Base-by-base conservation (phyloP, 176 grass and related monocot genomes). In the Rhipidocladum racemiflorum region DNA sequence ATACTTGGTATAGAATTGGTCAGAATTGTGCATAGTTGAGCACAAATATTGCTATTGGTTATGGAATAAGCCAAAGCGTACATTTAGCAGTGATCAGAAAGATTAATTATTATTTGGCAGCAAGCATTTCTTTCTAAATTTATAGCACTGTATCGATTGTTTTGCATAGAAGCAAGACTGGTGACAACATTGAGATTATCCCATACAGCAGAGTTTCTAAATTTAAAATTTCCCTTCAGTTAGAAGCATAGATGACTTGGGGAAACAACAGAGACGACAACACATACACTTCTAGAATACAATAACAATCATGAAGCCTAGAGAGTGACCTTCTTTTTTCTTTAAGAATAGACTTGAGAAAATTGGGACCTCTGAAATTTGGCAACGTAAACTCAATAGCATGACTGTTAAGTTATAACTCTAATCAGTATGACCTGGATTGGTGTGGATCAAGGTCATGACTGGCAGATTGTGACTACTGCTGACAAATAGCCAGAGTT, bases 151-250 rank as follows among this genome's bases (percentile, higher is more conserved):
- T 12, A 81, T 46, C 7, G 8, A 46, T 36, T 54, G 4, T 81
- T 81, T 69, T 54, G 36, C 25, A 65, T 32, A 79, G 50, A 80
- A 85, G 67, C 39, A 69, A 74, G 44, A 76, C 72, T 46, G 35
- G 21, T 5, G 50, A 34, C 82, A 89, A 15, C 3, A 4, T 63
- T 70, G 70, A 70, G 54, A 76, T 62, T 76, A 61, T 76, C 82
- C 61, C 50, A 45, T 34, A 56, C 12, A 53, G 15, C 14, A 14
- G 9, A 62, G 17, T 15, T 51, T 61, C 8, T 49, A 60, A 76
- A 56, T 76, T 84, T 16, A 88, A 62, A 43, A 54, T 63, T 55
- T 76, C 56, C 20, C 87, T 89, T 89, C 78, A 69, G 63, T 81
- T 85, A 76, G 65, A 78, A 81, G 82, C 51, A 71, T 56, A 70